phyloP scores from a whole-genome alignment of 139 green algal species.

The Penium margaritaceum region DNA sequence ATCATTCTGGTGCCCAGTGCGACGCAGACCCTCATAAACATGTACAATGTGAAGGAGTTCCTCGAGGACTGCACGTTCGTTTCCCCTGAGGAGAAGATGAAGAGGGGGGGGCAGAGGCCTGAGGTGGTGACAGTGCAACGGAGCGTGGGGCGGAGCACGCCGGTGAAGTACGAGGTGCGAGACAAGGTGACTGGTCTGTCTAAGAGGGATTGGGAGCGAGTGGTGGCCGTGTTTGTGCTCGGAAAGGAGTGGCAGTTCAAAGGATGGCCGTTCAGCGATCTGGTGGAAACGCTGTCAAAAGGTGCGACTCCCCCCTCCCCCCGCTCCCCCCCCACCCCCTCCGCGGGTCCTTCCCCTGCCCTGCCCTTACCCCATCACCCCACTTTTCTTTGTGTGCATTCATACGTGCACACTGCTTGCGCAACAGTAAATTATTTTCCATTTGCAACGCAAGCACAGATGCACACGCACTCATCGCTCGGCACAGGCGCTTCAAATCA shows the following conservation, averaged over 20 bases:
- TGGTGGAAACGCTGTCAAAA: conserved; percentile 22
- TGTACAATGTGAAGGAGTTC: conserved; percentile 58
- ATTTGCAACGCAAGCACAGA: no score
- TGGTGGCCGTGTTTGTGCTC: conserved; percentile 63
- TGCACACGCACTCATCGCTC: no score
- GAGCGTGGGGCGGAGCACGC: conserved; percentile 49
- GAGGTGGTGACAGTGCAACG: conserved; percentile 40
- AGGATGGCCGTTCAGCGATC: conserved; percentile 52
- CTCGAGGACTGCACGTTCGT: conserved; percentile 55
- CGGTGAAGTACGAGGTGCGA: conserved; percentile 54
- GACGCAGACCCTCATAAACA: conserved; percentile 57
- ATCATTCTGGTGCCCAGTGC: conserved; percentile 63
- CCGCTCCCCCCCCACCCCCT: no score
- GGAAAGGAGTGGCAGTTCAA: conserved; percentile 70
- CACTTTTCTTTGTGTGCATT: no score
- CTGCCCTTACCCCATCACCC: no score
- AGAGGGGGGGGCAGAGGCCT: conserved; percentile 7
- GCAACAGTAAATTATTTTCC: no score
- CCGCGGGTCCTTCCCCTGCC: no score
- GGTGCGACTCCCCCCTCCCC: no score
- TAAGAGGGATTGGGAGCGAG: conserved; percentile 49
- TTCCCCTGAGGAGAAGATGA: conserved; percentile 34
- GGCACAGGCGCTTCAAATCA: no score
- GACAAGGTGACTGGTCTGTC: conserved; percentile 40
- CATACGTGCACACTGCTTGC: no score